Conservation (phyloP, 1,284 basidiomycete species). For the Afroboletus lepidellus region DNA sequence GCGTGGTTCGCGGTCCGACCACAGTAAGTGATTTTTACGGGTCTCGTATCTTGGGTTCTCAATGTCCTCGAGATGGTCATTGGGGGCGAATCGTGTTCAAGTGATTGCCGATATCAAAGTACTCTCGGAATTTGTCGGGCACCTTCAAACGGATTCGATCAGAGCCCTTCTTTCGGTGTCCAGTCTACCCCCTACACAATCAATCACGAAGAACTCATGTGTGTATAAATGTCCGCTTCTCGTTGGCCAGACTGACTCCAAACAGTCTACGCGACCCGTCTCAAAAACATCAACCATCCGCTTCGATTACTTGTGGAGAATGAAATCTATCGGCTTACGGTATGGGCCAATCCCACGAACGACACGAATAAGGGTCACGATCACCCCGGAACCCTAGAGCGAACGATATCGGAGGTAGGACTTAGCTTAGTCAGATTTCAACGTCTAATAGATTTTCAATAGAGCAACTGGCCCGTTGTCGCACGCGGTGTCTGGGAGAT, state of each 20-base stretch:
- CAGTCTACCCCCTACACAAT: constrained; percentile 60
- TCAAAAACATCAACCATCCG: constrained; percentile 68
- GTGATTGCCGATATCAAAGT: constrained; percentile 87
- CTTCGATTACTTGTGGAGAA: constrained; percentile 86
- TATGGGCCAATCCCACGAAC: constrained; percentile 90
- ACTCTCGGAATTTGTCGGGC: constrained; percentile 79
- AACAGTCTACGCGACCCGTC: constrained; percentile 56
- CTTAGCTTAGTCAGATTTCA: background rate
- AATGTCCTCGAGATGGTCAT: constrained; percentile 75
- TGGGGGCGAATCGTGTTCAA: constrained; percentile 89
- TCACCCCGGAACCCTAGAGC: constrained; percentile 55
- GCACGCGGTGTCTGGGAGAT: constrained; percentile 82
- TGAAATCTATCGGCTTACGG: constrained; percentile 81
- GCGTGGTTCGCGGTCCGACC: constrained; percentile 92
- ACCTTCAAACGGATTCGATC: constrained; percentile 73
- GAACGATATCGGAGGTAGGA: constrained; percentile 58
- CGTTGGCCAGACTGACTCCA: constrained; percentile 5
- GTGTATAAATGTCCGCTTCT: constrained; percentile 23
- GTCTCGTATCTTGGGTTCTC: background rate
- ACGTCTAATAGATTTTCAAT: constrained; percentile 15
- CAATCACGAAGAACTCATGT: constrained; percentile 47
- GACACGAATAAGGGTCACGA: constrained; percentile 70
- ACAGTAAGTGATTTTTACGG: constrained; percentile 56
- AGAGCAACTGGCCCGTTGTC: constrained; percentile 70
- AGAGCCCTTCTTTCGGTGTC: constrained; percentile 67